Evolutionary conservation across 257 asterid genomes (phyloP).

Genomic region (Phtheirospermum japonicum): DNA sequence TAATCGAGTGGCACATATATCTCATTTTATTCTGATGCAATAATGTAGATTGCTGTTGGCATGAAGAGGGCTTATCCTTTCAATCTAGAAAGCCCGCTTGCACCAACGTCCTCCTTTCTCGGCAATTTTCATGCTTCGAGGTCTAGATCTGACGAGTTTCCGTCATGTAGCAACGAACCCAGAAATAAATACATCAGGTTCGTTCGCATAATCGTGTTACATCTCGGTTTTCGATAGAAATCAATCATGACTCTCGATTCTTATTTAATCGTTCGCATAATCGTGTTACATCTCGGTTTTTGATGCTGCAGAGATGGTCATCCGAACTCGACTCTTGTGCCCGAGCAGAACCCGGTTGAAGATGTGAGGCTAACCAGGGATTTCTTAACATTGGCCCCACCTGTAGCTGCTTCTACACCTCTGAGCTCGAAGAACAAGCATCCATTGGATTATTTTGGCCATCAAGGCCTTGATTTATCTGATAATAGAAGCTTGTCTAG

Average conservation of each 20-base stretch:
- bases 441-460: constrained; percentile 17
- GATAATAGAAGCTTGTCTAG: constrained; percentile 29
- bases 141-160: constrained; percentile 40
- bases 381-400: constrained; percentile 66
- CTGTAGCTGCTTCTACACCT: constrained; percentile 34
- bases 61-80: constrained; percentile 50
- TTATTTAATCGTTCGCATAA: background rate
- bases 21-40: constrained; percentile 22
- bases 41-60: constrained; percentile 46
- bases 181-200: constrained; percentile 38
- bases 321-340: constrained; percentile 33
- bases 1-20: background rate
- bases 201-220: background rate
- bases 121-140: constrained; percentile 28
- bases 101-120: constrained; percentile 30
- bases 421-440: constrained; percentile 28
- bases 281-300: background rate
- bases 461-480: constrained; percentile 26
- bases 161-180: constrained; percentile 43
- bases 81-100: constrained; percentile 34
- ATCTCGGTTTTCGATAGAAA: background rate
- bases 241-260: too few species aligned
- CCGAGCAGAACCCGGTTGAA: constrained; percentile 26
- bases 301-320: constrained; percentile 42
- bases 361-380: constrained; percentile 44